These are phyloP conservation scores for Digitaria exilis DNA, from an alignment of 202 grass and related monocot genomes.

Conservation along the genomic window DNA sequence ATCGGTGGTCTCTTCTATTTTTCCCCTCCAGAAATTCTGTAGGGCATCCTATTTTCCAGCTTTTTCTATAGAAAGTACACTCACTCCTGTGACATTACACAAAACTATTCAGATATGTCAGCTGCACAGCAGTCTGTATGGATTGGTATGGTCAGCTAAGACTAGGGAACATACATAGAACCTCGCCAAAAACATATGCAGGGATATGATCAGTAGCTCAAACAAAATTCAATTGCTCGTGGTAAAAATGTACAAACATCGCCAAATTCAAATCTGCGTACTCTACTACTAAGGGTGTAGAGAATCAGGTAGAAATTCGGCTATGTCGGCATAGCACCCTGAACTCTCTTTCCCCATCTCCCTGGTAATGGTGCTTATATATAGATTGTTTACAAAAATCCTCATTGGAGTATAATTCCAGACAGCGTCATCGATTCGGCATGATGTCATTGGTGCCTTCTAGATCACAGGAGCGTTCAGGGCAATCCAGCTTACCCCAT, in stretches of 20 bases:
- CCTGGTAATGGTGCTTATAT: constrained; percentile 6
- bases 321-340: constrained; percentile 2
- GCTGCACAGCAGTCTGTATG: constrained; percentile 25
- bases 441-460: constrained; percentile 58
- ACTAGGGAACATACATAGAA: constrained; percentile 10
- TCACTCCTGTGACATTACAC: neutral
- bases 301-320: neutral
- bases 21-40: neutral
- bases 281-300: constrained; percentile 3
- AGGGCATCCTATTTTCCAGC: neutral
- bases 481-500: constrained; percentile 94
- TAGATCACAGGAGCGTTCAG: constrained; percentile 76
- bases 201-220: neutral
- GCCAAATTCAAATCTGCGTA: constrained; percentile 21
- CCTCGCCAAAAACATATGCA: neutral
- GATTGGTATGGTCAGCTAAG: neutral
- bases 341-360: constrained; percentile 33
- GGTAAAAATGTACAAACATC: neutral
- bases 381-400: constrained; percentile 10
- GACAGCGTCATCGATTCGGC: constrained; percentile 44
- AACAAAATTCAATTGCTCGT: neutral
- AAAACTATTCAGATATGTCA: neutral
- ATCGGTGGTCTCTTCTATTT: neutral
- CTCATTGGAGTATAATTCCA: constrained; percentile 11
- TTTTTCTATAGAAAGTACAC: neutral